Evolutionary conservation across 768 basidiomycete genomes (phyloP).

Genomic region (Chalciporus pseudorubinellus): DNA sequence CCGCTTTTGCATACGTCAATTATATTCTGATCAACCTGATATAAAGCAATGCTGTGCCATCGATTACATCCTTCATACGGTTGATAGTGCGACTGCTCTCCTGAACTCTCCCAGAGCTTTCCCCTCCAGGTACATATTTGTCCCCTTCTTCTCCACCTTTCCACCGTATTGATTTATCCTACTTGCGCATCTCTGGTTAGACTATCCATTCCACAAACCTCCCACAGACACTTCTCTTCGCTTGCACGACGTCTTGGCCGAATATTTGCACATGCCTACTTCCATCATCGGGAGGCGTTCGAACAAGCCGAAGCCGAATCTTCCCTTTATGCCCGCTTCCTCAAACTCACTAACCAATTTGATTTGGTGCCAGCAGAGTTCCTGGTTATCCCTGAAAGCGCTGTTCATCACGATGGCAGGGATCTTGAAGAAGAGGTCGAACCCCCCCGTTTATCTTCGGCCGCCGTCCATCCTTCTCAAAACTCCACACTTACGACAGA

Average conservation of each 20-base stretch:
- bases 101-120: slow-evolving; percentile 90
- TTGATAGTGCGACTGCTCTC: slow-evolving; percentile 90
- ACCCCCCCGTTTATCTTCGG: slow-evolving; percentile 40
- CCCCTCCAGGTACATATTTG: slow-evolving; percentile 69
- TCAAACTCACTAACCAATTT: slow-evolving; percentile 76
- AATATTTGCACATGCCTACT: slow-evolving; percentile 96
- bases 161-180: slow-evolving; percentile 19
- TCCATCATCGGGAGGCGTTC: slow-evolving; percentile 89
- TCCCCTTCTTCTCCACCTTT: slow-evolving; percentile 16
- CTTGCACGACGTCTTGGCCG: slow-evolving; percentile 89
- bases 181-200: slow-evolving; percentile 37
- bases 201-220: slow-evolving; percentile 75
- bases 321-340: slow-evolving; percentile 85
- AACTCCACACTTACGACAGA: slow-evolving; percentile 12
- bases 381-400: slow-evolving; percentile 67
- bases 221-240: slow-evolving; percentile 84
- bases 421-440: slow-evolving; percentile 33
- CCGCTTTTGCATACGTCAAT: background rate
- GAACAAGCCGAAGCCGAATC: slow-evolving; percentile 90
- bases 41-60: slow-evolving; percentile 91
- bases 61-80: slow-evolving; percentile 90
- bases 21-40: slow-evolving; percentile 17
- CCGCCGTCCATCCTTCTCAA: slow-evolving; percentile 35
- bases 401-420: slow-evolving; percentile 31
- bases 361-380: slow-evolving; percentile 81